These are phyloP conservation scores for Aspergillus cavernicola DNA, from an alignment of 495 filamentous ascomycete genomes.

Conservation along the genomic window DNA sequence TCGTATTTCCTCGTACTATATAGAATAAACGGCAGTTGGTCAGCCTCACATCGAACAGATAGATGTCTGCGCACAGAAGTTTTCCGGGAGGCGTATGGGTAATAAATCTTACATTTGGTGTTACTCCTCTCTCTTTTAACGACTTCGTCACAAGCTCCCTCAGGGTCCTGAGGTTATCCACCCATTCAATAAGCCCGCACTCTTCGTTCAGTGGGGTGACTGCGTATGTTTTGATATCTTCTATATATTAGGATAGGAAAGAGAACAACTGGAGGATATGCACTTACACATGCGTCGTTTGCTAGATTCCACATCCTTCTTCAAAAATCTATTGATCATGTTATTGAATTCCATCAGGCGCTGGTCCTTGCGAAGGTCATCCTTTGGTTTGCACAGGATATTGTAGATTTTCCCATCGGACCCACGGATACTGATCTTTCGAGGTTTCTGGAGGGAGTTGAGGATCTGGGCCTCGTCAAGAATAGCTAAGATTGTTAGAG, in stretches of 20 bases:
- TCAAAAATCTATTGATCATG: slow-evolving; percentile 93
- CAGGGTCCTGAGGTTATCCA: slow-evolving; percentile 91
- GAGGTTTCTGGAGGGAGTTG: slow-evolving; percentile 85
- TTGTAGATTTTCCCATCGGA: slow-evolving; percentile 85
- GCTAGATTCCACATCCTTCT: slow-evolving; percentile 84
- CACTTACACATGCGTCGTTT: slow-evolving; percentile 67
- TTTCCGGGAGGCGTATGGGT: background rate
- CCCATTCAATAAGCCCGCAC: slow-evolving; percentile 97
- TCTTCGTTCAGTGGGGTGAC: slow-evolving; percentile 97
- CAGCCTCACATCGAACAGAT: no score
- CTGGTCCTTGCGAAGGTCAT: slow-evolving; percentile 94
- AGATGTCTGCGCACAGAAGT: no score
- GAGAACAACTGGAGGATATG: background rate
- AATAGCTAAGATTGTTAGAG: slow-evolving; percentile 54
- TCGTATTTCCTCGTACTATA: slow-evolving; percentile 56
- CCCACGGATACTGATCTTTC: slow-evolving; percentile 82
- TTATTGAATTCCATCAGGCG: slow-evolving; percentile 98
- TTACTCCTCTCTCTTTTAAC: slow-evolving; percentile 67
- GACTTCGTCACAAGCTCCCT: slow-evolving; percentile 82
- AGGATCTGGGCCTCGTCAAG: slow-evolving; percentile 84
- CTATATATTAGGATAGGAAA: slow-evolving; percentile 19
- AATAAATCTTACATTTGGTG: slow-evolving; percentile 41
- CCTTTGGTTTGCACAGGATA: slow-evolving; percentile 94
- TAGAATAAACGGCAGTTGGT: background rate
- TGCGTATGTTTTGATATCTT: slow-evolving; percentile 92